Percentiles rank a stretch among this genome's conserved stretches.
Evolutionary conservation across 345 rosid genomes (phyloP).

Genomic region (Murraya koenigii): DNA sequence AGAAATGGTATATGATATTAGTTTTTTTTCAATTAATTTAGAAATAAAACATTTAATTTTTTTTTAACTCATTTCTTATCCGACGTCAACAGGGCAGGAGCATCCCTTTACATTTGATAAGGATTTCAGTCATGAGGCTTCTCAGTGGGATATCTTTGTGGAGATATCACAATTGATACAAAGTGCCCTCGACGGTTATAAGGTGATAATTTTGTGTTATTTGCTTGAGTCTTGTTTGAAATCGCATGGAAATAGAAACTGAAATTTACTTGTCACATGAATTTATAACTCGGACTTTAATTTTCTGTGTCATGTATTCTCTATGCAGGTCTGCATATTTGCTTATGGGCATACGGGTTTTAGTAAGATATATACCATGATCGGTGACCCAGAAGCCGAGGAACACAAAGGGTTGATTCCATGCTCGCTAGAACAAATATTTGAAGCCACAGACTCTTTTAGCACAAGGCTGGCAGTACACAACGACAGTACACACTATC

Average conservation of each 20-base stretch:
- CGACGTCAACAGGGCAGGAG: constrained; percentile 48
- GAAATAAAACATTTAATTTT: neutral
- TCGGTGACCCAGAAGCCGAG: constrained; percentile 77
- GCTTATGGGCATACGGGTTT: constrained; percentile 99
- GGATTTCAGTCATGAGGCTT: constrained; percentile 78
- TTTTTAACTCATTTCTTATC: too few relatives aligned
- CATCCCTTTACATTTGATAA: constrained; percentile 90
- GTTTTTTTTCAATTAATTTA: neutral
- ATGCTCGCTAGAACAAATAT: constrained; percentile 84
- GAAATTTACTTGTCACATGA: neutral
- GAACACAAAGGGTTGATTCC: constrained; percentile 90
- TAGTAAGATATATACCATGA: constrained; percentile 96
- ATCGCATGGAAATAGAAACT: too few relatives aligned
- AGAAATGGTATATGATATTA: constrained; percentile 59
- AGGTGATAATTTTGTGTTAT: too few relatives aligned
- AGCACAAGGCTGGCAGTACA: constrained; percentile 92
- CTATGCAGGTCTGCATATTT: constrained; percentile 87
- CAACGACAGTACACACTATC: constrained; percentile 63
- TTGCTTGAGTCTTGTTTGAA: too few relatives aligned
- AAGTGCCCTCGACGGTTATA: too few relatives aligned
- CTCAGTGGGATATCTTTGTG: constrained; percentile 87
- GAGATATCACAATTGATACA: too few relatives aligned
- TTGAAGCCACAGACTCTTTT: constrained; percentile 63
- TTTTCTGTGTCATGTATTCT: neutral
- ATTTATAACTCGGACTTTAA: neutral